Percentiles rank a stretch among this genome's conserved stretches.
Evolutionary conservation across 768 basidiomycete species (phyloP).

Genomic region (Podaxis sp.): DNA sequence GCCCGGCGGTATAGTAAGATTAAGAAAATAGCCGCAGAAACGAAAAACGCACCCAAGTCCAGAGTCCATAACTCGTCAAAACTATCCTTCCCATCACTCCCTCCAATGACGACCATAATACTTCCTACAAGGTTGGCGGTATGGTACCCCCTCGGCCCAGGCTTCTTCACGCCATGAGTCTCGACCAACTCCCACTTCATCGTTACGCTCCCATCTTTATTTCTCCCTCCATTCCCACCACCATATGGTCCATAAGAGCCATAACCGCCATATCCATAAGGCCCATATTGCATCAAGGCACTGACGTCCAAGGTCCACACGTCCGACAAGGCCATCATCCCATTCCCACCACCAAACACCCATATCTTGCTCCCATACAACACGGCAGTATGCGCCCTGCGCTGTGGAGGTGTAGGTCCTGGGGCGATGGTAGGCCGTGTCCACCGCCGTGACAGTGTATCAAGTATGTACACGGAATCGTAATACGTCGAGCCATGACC

Average conservation of each 20-base stretch:
- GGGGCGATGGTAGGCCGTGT: slow-evolving; percentile 37
- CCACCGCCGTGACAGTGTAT: slow-evolving; percentile 73
- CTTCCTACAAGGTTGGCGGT: slow-evolving; percentile 83
- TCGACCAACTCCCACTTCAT: slow-evolving; percentile 43
- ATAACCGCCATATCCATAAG: slow-evolving; percentile 10
- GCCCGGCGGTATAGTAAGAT: neutral
- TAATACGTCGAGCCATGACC: slow-evolving; percentile 82
- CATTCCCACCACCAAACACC: slow-evolving; percentile 94
- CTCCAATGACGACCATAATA: slow-evolving; percentile 85
- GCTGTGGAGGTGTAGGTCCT: slow-evolving; percentile 49
- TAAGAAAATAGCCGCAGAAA: neutral
- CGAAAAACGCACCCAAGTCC: slow-evolving; percentile 64
- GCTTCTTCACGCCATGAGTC: slow-evolving; percentile 46
- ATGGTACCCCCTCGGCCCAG: slow-evolving; percentile 79
- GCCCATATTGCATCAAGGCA: slow-evolving; percentile 2
- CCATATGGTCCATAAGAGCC: neutral
- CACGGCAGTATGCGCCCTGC: slow-evolving; percentile 87
- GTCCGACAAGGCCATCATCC: slow-evolving; percentile 84
- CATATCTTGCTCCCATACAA: slow-evolving; percentile 68
- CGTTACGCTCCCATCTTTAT: slow-evolving; percentile 14
- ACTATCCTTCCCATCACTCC: slow-evolving; percentile 85
- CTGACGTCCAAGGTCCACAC: slow-evolving; percentile 78
- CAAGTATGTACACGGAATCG: slow-evolving; percentile 77
- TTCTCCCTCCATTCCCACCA: neutral
- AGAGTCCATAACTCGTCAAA: slow-evolving; percentile 88